Evolutionary conservation across 345 rosid species (phyloP), one percentile per base, ranked within the genome.

Genomic region (Alliaria petiolata): DNA sequence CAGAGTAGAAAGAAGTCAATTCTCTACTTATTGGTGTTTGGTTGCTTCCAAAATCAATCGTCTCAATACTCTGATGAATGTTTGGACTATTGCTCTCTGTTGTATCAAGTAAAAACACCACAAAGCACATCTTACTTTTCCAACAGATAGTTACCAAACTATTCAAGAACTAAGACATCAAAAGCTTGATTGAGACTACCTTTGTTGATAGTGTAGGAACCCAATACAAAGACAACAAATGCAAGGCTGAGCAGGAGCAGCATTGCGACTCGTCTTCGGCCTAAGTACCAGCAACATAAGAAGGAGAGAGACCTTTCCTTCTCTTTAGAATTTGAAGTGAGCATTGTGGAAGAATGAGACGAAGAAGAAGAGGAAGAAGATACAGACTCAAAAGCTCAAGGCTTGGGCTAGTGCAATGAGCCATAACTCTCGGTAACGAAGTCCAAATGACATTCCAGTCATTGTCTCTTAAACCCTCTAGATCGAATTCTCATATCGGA

Each of bases 381-480:
- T 80, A 76, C 77, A n/a, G 83, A 78, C 15, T 67, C 62, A 58
- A 75, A 50, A 52, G 71, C 70, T 22, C 82, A 54, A 38, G 62
- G 42, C 62, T 77, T 72, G 72, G 25, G 61, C 50, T 22, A 52
- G 66, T 71, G 82, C 85, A 82, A 62, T 52, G 84, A 86, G 58
- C 92, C 95, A 80, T 87, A 81, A 71, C 54, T 49, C 54, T 49
- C 31, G 39, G 82, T 71, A 65, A 47, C 87, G 78, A 70, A 71
- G 72, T 38, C 86, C 88, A 80, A 83, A 83, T 79, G 88, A 85
- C 92, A 82, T 77, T 76, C 85, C 92, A 81, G 80, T 85, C 95
- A 89, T 89, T 83, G 84, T 81, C 71, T 80, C 86, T 84, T 81
- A 79, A 78, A 79, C 69, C 80, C 82, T 54, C 71, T 78, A 57